phyloP scores from a whole-genome alignment of 495 filamentous ascomycete species.

The Bryoglossum gracile region DNA sequence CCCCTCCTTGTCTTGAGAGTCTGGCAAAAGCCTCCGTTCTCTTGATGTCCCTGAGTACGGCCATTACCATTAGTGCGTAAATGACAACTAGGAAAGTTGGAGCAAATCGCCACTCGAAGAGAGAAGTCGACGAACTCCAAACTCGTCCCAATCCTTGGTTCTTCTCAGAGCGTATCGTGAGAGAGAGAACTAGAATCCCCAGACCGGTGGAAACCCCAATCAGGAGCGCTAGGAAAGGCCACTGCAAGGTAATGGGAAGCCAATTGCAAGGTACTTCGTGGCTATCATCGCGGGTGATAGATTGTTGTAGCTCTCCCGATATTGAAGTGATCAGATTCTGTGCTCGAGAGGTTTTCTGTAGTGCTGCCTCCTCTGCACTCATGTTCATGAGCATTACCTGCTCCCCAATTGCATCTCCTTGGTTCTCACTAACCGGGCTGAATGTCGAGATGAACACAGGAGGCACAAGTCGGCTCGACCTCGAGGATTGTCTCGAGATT shows the following conservation, averaged over 20 bases:
- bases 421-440: background rate
- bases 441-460: background rate
- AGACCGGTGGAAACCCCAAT: constrained; percentile 20
- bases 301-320: background rate
- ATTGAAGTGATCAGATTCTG: background rate
- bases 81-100: constrained; percentile 32
- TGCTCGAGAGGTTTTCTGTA: background rate
- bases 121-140: constrained; percentile 24
- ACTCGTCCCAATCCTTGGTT: constrained; percentile 28
- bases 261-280: constrained; percentile 1
- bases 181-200: constrained; percentile 15
- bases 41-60: constrained; percentile 28
- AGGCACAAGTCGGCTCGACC: background rate
- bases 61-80: constrained; percentile 26
- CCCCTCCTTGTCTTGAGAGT: constrained; percentile 26
- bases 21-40: constrained; percentile 32
- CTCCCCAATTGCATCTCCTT: background rate
- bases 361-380: constrained; percentile 1
- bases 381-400: background rate
- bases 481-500: background rate
- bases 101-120: constrained; percentile 31
- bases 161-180: constrained; percentile 14
- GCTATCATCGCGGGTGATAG: background rate
- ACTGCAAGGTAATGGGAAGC: constrained; percentile 21
- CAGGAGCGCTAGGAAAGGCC: constrained; percentile 15